Base-by-base conservation (phyloP, 1,139 yeast species). In the Diutina ranongensis region DNA sequence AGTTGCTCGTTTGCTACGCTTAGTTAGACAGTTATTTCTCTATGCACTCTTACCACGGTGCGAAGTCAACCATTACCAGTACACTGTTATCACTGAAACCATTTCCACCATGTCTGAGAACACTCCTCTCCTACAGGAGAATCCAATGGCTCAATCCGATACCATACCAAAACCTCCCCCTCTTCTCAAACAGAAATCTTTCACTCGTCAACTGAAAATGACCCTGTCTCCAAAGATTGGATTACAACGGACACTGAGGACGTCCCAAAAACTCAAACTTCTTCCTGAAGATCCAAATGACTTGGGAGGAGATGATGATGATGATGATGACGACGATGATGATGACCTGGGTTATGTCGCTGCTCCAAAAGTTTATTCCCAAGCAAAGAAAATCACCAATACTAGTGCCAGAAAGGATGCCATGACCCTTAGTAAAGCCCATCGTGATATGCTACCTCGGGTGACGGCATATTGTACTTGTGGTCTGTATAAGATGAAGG, bases 401-500 rank as follows among this genome's bases (percentile, higher is more conserved):
- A 74, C 83, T n/a, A 83, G 94, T 1, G 97, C 98, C 0, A 69
- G 97, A 52, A 83, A 82, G 53, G 97, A 92, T 68, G 98, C 98
- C 1, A 97, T 88, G 58, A 76, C 89, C 40, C 68, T 92, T 49
- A 95, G 97, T 5, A 89, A 88, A 57, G 84, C 85, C 53, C 97
- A 92, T 59, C 71, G 98, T 49, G 83, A 81, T 44, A 62, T 83
- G 46, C 67, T 84, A 46, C 94, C 98, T 1, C 68, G 98, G 54
- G 97, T 89, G 2, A 89, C 97, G 0, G 95, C 96, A 0, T 92
- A 88, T 59, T 89, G 97, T 64, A 89, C 97, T 0, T 88, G 97
- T 40, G 92, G 96, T 34, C 80, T 94, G 21, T 92, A 88, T 59
- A 79, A 78, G 52, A 85, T 92, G 94, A 78, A 83, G 54, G 97